Conservation (phyloP, 2,329 filamentous ascomycete genomes). For the Xylaria sp. region DNA sequence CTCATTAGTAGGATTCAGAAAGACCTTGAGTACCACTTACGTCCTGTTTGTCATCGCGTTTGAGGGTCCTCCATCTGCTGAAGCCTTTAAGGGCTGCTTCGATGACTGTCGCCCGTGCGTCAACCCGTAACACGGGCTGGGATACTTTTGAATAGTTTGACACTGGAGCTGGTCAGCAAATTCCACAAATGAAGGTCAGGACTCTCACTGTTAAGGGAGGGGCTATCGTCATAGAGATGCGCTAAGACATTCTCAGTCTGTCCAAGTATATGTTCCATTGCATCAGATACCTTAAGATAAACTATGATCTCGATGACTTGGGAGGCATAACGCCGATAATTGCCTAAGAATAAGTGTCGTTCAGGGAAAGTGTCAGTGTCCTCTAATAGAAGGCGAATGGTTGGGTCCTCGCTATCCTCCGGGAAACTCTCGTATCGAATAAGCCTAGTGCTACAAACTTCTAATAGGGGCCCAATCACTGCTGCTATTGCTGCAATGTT, state of each 20-base stretch:
- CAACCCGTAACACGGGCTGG: slow-evolving; percentile 78
- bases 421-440: slow-evolving; percentile 89
- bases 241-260: slow-evolving; percentile 79
- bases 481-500: slow-evolving; percentile 67
- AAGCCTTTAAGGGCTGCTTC: slow-evolving; percentile 91
- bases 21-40: slow-evolving; percentile 27
- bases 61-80: slow-evolving; percentile 72
- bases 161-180: slow-evolving; percentile 51
- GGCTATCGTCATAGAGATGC: slow-evolving; percentile 77
- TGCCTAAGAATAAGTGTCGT: slow-evolving; percentile 92
- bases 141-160: slow-evolving; percentile 75
- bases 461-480: slow-evolving; percentile 79
- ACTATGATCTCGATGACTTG: slow-evolving; percentile 90
- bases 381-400: slow-evolving; percentile 83
- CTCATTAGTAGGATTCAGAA: slow-evolving; percentile 38
- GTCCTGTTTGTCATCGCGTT: slow-evolving; percentile 37
- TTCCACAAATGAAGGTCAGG: slow-evolving; percentile 6
- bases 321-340: slow-evolving; percentile 91
- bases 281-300: slow-evolving; percentile 81
- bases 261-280: slow-evolving; percentile 85
- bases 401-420: slow-evolving; percentile 82
- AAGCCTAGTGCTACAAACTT: slow-evolving; percentile 83
- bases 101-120: slow-evolving; percentile 89
- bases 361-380: slow-evolving; percentile 96
- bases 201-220: slow-evolving; percentile 71